These are phyloP conservation scores for Claviceps fusiformis DNA, from an alignment of 2,329 filamentous ascomycete species.

Conservation along the genomic window DNA sequence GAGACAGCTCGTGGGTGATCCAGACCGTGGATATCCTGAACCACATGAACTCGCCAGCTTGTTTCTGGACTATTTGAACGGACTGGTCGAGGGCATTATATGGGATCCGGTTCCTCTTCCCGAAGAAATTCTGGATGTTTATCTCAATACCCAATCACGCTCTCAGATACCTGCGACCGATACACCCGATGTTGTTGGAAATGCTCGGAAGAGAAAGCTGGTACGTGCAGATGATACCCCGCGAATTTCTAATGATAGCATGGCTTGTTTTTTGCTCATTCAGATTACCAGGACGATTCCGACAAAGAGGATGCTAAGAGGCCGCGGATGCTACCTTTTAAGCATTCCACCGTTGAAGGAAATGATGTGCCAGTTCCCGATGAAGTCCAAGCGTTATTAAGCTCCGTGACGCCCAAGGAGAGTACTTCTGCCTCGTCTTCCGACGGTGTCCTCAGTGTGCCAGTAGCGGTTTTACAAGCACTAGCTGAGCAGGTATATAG, in stretches of 20 bases:
- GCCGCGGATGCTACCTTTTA: constrained; percentile 13
- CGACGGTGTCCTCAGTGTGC: constrained; percentile 14
- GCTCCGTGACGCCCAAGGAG: constrained; percentile 9
- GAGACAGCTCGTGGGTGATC: constrained; percentile 25
- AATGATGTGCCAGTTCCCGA: constrained; percentile 20
- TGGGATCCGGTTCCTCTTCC: constrained; percentile 37
- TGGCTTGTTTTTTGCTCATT: neutral
- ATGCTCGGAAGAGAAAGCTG: constrained; percentile 32
- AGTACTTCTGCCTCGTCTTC: constrained; percentile 2
- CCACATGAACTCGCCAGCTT: constrained; percentile 32
- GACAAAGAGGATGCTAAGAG: constrained; percentile 18
- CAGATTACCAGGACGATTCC: constrained; percentile 17
- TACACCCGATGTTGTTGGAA: constrained; percentile 11
- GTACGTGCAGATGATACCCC: constrained; percentile 21
- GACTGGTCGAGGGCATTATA: constrained; percentile 20
- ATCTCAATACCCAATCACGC: constrained; percentile 22
- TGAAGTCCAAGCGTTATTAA: constrained; percentile 18
- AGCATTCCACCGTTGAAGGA: constrained; percentile 9
- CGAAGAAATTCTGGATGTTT: constrained; percentile 35
- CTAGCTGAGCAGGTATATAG: constrained; percentile 26
- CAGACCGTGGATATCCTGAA: constrained; percentile 24
- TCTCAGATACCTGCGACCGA: constrained; percentile 15
- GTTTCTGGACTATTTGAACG: constrained; percentile 33
- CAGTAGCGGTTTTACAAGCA: constrained; percentile 22
- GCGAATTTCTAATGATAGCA: neutral